Percentiles rank a stretch among this genome's conserved stretches.
These are phyloP conservation scores for Talaromyces sp. DNA, from an alignment of 2,329 filamentous ascomycete species.

Conservation along the genomic window DNA sequence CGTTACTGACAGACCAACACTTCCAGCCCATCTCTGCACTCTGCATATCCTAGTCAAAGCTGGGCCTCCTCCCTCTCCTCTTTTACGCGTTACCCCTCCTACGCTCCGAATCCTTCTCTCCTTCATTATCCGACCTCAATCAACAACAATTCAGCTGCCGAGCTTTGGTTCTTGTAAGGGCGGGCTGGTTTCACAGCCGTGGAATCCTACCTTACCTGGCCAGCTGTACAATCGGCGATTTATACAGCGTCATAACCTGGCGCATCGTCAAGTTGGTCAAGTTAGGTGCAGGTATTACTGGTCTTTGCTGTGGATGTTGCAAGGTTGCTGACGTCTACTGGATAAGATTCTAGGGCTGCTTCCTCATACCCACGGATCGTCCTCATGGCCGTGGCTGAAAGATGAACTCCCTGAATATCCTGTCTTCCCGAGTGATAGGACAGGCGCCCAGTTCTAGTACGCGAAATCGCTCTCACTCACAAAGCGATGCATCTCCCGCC, in stretches of 20 bases:
- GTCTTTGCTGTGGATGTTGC: conserved; percentile 2
- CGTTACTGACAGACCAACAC: not conserved
- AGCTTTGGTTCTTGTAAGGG: conserved; percentile 5
- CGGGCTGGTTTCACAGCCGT: conserved; percentile 1
- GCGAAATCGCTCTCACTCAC: conserved; percentile 52
- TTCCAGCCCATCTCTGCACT: not conserved
- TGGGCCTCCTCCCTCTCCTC: not conserved
- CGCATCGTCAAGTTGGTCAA: conserved; percentile 23
- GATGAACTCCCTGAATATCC: conserved; percentile 97
- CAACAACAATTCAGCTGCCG: conserved; percentile 4
- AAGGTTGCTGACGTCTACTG: not conserved
- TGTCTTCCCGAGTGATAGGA: conserved; percentile 74
- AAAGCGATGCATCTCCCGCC: conserved; percentile 41
- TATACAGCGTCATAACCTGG: conserved; percentile 25
- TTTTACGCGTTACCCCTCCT: not conserved
- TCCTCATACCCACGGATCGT: conserved; percentile 29
- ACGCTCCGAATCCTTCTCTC: not conserved
- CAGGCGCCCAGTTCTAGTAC: conserved; percentile 48
- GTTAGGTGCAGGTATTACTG: conserved; percentile 6
- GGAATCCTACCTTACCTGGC: not conserved
- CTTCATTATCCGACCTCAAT: not conserved
- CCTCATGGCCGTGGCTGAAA: conserved; percentile 52
- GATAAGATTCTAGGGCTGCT: conserved; percentile 30
- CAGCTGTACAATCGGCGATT: conserved; percentile 19
- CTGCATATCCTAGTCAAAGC: not conserved